A percentile compares a stretch with the other conserved stretches of the same genome.
These are phyloP conservation scores for Suillus weaverae DNA, from an alignment of 768 basidiomycete species.

Conservation along the genomic window DNA sequence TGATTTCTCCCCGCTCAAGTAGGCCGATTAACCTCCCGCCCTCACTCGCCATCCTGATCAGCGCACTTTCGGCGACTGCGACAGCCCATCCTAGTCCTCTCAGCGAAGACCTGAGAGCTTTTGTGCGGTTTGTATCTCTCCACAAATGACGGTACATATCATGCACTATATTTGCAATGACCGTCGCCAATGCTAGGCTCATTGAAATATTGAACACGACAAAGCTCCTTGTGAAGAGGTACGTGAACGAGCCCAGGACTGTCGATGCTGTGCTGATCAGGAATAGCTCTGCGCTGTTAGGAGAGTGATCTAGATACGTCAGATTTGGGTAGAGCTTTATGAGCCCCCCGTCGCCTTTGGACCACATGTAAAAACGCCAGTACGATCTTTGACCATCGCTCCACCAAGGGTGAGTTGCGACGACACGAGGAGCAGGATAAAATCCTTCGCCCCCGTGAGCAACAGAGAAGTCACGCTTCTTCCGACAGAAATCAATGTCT, in stretches of 20 bases:
- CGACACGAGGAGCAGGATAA: slow-evolving; percentile 45
- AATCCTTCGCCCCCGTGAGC: slow-evolving; percentile 41
- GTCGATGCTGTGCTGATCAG: slow-evolving; percentile 26
- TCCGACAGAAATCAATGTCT: slow-evolving; percentile 59
- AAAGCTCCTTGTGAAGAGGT: slow-evolving; percentile 15
- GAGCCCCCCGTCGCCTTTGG: slow-evolving; percentile 55
- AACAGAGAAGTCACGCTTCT: slow-evolving; percentile 42
- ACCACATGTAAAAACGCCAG: slow-evolving; percentile 59
- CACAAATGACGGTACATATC: slow-evolving; percentile 51
- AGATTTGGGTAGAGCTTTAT: slow-evolving; percentile 47
- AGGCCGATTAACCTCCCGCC: slow-evolving; percentile 47
- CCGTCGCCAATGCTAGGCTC: slow-evolving; percentile 27
- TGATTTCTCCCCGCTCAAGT: slow-evolving; percentile 43
- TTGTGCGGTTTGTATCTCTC: slow-evolving; percentile 38
- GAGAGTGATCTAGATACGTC: slow-evolving; percentile 44
- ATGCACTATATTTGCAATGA: slow-evolving; percentile 45
- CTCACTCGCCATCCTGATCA: slow-evolving; percentile 54
- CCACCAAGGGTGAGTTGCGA: slow-evolving; percentile 64
- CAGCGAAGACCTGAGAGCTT: slow-evolving; percentile 35
- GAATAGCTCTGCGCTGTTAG: slow-evolving; percentile 51
- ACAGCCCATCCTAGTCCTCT: slow-evolving; percentile 36
- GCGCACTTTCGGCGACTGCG: slow-evolving; percentile 49
- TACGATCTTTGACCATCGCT: slow-evolving; percentile 45
- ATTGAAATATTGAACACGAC: slow-evolving; percentile 20
- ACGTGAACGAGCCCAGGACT: slow-evolving; percentile 13